Percentiles rank a stretch among this genome's conserved stretches.
These are phyloP conservation scores for Aspergillus conjunctus DNA, from an alignment of 495 filamentous ascomycete genomes.

Conservation along the genomic window DNA sequence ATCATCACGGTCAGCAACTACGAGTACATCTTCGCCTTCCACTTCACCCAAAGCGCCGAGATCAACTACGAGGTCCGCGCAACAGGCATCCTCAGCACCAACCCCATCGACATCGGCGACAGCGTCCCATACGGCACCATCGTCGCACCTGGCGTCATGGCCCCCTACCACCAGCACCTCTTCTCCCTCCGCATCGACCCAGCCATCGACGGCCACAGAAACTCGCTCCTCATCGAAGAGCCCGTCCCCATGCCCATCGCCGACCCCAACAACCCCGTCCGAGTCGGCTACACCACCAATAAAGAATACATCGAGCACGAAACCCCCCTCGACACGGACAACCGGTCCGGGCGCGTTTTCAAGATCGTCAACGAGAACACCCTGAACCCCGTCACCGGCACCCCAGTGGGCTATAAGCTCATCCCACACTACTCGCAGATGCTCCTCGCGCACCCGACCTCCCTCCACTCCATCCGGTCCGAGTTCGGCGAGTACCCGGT, in stretches of 20 bases:
- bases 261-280: conserved; percentile 68
- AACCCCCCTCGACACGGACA: conserved; percentile 64
- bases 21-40: conserved; percentile 83
- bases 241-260: conserved; percentile 67
- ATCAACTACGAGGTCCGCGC: conserved; percentile 79
- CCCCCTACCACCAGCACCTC: conserved; percentile 81
- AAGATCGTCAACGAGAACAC: conserved; percentile 76
- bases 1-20: conserved; percentile 84
- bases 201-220: conserved; percentile 69
- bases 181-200: conserved; percentile 88
- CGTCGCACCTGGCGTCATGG: conserved; percentile 82
- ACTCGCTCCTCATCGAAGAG: conserved; percentile 70
- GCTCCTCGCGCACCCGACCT: conserved; percentile 69
- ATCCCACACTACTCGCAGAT: conserved; percentile 71
- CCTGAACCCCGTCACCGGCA: conserved; percentile 70
- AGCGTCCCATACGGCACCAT: conserved; percentile 72
- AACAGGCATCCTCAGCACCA: conserved; percentile 82
- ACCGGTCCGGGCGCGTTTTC: conserved; percentile 65
- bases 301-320: conserved; percentile 59
- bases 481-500: conserved; percentile 78
- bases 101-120: conserved; percentile 64
- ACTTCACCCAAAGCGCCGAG: conserved; percentile 80
- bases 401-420: conserved; percentile 80
- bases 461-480: conserved; percentile 71
- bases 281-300: conserved; percentile 67